Evolutionary conservation across 73 alveolate species (phyloP).

Genomic region (Paramecium sonneborni): DNA sequence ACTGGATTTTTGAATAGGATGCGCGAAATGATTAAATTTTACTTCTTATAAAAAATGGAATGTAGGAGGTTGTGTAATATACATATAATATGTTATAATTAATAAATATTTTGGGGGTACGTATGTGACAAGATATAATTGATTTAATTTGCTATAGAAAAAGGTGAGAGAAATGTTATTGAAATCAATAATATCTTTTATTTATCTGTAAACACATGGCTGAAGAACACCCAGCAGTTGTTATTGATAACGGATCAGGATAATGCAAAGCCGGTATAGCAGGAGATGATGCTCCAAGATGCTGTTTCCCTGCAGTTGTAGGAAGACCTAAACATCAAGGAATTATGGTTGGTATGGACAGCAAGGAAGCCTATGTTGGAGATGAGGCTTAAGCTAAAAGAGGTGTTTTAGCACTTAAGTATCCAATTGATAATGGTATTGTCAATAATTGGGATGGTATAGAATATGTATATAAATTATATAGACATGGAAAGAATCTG

Average conservation of each 20-base stretch:
- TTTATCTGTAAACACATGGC: background rate
- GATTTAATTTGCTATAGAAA: background rate
- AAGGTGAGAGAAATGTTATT: background rate
- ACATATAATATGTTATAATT: background rate
- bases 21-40: background rate
- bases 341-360: constrained; percentile 95
- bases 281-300: constrained; percentile 98
- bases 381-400: constrained; percentile 97
- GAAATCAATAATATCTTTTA: background rate
- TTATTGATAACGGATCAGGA: constrained; percentile 77
- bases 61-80: background rate
- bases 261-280: constrained; percentile 95
- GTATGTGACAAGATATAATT: background rate
- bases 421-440: constrained; percentile 95
- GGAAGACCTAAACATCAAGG: constrained; percentile 99
- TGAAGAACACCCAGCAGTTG: constrained; percentile 50
- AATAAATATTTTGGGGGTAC: background rate
- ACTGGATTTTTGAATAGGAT: background rate
- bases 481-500: constrained; percentile 93
- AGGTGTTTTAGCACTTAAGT: constrained; percentile 92
- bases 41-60: background rate
- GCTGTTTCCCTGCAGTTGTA: constrained; percentile 97
- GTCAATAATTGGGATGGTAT: constrained; percentile 93
- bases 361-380: constrained; percentile 97
- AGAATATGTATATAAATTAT: background rate